These are phyloP conservation scores for Macrocybe gigantea DNA, from an alignment of 768 basidiomycete genomes.

Conservation along the genomic window DNA sequence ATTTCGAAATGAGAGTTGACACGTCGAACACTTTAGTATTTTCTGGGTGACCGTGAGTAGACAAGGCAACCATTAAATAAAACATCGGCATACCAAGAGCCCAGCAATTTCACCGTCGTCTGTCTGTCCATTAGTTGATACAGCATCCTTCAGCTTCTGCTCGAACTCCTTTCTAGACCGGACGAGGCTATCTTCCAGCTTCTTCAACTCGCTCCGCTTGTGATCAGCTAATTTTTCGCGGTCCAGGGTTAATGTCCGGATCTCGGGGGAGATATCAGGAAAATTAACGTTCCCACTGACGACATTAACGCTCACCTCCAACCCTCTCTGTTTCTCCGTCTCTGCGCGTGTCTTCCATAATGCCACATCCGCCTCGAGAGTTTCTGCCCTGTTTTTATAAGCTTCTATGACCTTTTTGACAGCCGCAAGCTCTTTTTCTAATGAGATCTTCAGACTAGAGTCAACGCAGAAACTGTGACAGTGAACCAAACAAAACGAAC, in stretches of 20 bases:
- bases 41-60: conserved; percentile 36
- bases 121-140: conserved; percentile 14
- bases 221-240: conserved; percentile 23
- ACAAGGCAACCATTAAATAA: not conserved
- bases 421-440: conserved; percentile 32
- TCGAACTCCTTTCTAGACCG: conserved; percentile 48
- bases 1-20: conserved; percentile 69
- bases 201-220: conserved; percentile 32
- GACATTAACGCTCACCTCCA: conserved; percentile 31
- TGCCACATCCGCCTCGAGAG: conserved; percentile 23
- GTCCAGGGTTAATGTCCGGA: conserved; percentile 22
- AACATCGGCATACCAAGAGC: conserved; percentile 45
- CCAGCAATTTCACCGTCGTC: conserved; percentile 41
- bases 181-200: conserved; percentile 42
- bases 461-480: not conserved
- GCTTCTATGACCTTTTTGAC: conserved; percentile 23
- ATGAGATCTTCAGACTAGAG: not conserved
- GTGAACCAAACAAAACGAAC: conserved; percentile 31
- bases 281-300: not conserved
- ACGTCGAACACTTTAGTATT: conserved; percentile 86
- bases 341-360: conserved; percentile 29
- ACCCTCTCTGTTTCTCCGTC: conserved; percentile 28
- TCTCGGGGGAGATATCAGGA: conserved; percentile 15
- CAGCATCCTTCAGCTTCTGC: conserved; percentile 41
- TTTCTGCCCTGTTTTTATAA: conserved; percentile 17